Conservation (phyloP, 2,329 filamentous ascomycete species). For the Diaporthe ilicicola region DNA sequence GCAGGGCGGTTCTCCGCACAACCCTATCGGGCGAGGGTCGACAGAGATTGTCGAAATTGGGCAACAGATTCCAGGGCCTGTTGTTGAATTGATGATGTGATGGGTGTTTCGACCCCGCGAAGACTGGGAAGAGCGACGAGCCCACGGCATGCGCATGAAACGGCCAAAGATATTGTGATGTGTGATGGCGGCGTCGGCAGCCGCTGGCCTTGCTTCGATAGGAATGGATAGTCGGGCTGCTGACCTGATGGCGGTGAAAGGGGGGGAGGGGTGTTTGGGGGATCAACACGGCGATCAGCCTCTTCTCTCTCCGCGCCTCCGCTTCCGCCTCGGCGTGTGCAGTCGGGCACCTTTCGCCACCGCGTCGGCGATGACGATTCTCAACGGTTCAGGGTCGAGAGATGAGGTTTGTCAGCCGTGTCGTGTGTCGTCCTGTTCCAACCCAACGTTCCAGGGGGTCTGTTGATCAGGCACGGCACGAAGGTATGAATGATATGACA, state of each 20-base stretch:
- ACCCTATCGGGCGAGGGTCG: slow-evolving; percentile 20
- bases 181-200: slow-evolving; percentile 16
- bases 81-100: slow-evolving; percentile 13
- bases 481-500: not conserved
- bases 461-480: slow-evolving; percentile 14
- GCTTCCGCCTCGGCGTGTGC: not conserved
- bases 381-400: not conserved
- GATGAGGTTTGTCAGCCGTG: not conserved
- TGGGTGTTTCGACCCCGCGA: slow-evolving; percentile 10
- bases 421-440: not conserved
- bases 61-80: not conserved
- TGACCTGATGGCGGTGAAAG: slow-evolving; percentile 11
- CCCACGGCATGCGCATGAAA: slow-evolving; percentile 14
- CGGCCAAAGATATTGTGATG: slow-evolving; percentile 12
- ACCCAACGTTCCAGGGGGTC: slow-evolving; percentile 8
- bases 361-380: not conserved
- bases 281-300: slow-evolving; percentile 19
- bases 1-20: slow-evolving; percentile 26
- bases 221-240: slow-evolving; percentile 20
- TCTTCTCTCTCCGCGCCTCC: not conserved
- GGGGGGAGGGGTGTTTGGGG: slow-evolving; percentile 7
- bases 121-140: not conserved
- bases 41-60: slow-evolving; percentile 26
- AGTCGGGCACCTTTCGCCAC: not conserved
- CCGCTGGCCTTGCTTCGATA: slow-evolving; percentile 16